Percentiles rank a stretch among this genome's conserved stretches.
phyloP scores from a whole-genome alignment of 768 basidiomycete species.

The Suillus subaureus region DNA sequence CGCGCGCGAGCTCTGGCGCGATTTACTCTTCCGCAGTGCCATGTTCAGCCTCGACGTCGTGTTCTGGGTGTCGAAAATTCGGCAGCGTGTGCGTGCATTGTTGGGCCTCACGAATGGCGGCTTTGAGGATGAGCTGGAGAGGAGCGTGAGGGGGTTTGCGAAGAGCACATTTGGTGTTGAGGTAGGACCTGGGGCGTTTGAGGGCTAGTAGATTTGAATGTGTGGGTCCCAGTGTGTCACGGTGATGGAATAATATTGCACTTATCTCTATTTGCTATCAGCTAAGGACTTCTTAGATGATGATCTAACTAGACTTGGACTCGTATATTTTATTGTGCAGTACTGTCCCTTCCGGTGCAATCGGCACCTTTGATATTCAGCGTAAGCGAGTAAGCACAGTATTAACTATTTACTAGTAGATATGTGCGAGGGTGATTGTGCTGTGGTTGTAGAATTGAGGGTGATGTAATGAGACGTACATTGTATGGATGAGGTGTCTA shows the following conservation, averaged over 20 bases:
- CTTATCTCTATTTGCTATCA: background rate
- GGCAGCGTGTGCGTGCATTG: slow-evolving; percentile 47
- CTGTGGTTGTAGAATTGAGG: too few relatives aligned
- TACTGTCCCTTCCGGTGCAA: too few relatives aligned
- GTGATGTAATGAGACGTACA: too few relatives aligned
- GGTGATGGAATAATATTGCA: too few relatives aligned
- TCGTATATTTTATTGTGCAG: too few relatives aligned
- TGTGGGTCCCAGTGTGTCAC: background rate
- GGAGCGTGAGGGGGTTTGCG: slow-evolving; percentile 73
- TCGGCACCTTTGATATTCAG: too few relatives aligned
- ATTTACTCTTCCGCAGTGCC: slow-evolving; percentile 63
- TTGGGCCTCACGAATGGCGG: slow-evolving; percentile 46
- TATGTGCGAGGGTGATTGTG: too few relatives aligned
- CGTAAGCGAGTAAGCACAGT: too few relatives aligned
- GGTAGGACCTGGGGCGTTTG: slow-evolving; percentile 58
- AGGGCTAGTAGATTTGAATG: slow-evolving; percentile 35
- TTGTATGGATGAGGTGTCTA: too few relatives aligned
- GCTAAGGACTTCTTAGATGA: background rate
- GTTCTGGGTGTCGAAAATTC: slow-evolving; percentile 64
- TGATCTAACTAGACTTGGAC: background rate
- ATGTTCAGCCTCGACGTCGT: slow-evolving; percentile 71
- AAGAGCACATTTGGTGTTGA: slow-evolving; percentile 80
- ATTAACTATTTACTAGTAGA: too few relatives aligned
- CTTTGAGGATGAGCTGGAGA: slow-evolving; percentile 85
- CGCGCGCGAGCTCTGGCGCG: slow-evolving; percentile 54